These are phyloP conservation scores for Sporothrix brunneoviolacea DNA, from an alignment of 2,329 filamentous ascomycete genomes.

Conservation along the genomic window DNA sequence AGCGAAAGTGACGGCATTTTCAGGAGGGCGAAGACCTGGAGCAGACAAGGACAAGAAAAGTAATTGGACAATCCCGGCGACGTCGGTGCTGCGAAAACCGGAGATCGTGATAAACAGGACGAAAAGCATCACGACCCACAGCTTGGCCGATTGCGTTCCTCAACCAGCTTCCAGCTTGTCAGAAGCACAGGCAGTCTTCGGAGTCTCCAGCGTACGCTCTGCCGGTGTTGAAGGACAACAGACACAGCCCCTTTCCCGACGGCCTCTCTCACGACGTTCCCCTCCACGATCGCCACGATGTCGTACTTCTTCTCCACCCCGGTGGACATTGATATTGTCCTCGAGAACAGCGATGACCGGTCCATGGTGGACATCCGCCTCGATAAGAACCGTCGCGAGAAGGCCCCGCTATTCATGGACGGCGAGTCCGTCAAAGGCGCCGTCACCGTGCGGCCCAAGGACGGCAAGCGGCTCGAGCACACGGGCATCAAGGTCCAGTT, in stretches of 20 bases:
- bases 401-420: conserved; percentile 94
- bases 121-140: neutral
- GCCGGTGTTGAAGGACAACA: no score
- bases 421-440: conserved; percentile 96
- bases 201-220: no score
- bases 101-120: neutral
- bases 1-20: neutral
- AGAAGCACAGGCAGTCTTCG: no score
- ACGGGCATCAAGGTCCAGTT: conserved; percentile 99
- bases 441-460: conserved; percentile 91
- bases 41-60: neutral
- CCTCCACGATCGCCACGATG: conserved; percentile 48
- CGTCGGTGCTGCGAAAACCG: no score
- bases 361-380: conserved; percentile 96
- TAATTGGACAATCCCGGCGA: neutral
- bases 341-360: conserved; percentile 89
- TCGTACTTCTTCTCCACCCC: conserved; percentile 98
- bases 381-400: conserved; percentile 95
- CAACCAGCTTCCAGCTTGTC: no score
- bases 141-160: no score
- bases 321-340: conserved; percentile 97
- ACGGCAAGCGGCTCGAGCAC: conserved; percentile 95
- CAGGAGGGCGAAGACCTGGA: neutral
- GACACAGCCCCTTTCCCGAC: neutral
- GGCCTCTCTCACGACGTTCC: neutral